Conservation (phyloP, 441 rosid genomes). For the Brassica hybrid region DNA sequence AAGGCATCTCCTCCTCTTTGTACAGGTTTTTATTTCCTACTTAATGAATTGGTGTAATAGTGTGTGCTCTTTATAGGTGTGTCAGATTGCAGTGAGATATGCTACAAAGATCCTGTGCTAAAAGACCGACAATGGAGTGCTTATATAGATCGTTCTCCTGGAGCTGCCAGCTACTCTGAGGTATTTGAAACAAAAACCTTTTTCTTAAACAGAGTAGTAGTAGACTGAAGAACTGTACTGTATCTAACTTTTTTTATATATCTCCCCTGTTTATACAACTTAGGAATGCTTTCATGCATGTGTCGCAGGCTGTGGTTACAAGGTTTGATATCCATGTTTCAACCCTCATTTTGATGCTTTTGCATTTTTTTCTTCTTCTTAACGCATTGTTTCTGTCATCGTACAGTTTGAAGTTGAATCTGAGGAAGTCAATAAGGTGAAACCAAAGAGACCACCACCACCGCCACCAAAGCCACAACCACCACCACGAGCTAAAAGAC, state of each 20-base stretch:
- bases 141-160: constrained; percentile 94
- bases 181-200: constrained; percentile 35
- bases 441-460: constrained; percentile 74
- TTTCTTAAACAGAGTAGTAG: background rate
- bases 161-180: constrained; percentile 85
- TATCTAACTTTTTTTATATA: constrained; percentile 15
- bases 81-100: constrained; percentile 77
- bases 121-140: constrained; percentile 93
- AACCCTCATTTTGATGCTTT: constrained; percentile 4
- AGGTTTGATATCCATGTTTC: constrained; percentile 53
- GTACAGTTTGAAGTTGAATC: constrained; percentile 67
- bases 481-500: constrained; percentile 33
- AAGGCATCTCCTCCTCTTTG: constrained; percentile 20
- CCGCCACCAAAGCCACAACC: constrained; percentile 52
- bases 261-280: constrained; percentile 5
- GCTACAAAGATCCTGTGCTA: constrained; percentile 94
- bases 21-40: constrained; percentile 10
- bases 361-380: background rate
- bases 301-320: constrained; percentile 88
- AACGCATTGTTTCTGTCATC: constrained; percentile 11
- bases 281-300: constrained; percentile 95
- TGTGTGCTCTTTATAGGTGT: constrained; percentile 57
- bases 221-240: background rate
- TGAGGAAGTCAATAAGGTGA: constrained; percentile 55
- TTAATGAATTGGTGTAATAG: constrained; percentile 29